Percentiles rank a stretch among this genome's conserved stretches.
These are phyloP conservation scores for Reticulascus tulasneorum DNA, from an alignment of 2,329 filamentous ascomycete genomes.

Conservation along the genomic window DNA sequence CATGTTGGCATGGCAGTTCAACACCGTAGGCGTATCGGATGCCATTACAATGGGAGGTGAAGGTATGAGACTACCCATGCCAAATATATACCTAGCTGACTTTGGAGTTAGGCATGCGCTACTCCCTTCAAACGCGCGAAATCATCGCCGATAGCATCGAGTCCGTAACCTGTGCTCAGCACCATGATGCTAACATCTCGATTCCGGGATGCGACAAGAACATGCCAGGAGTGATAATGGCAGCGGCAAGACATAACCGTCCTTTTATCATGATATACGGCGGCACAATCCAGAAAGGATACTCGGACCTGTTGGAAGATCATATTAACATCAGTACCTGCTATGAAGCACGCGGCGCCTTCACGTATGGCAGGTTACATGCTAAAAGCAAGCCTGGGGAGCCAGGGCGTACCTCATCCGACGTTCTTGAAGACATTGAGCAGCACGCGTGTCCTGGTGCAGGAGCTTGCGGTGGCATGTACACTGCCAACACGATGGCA, in stretches of 20 bases:
- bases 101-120: constrained; percentile 71
- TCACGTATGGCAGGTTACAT: constrained; percentile 71
- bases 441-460: constrained; percentile 62
- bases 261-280: constrained; percentile 96
- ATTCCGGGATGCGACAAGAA: constrained; percentile 97
- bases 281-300: constrained; percentile 85
- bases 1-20: constrained; percentile 94
- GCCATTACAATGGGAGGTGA: constrained; percentile 95
- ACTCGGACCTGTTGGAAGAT: constrained; percentile 69
- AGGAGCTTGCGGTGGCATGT: constrained; percentile 82
- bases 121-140: constrained; percentile 84
- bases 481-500: constrained; percentile 91
- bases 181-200: constrained; percentile 88
- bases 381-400: constrained; percentile 60
- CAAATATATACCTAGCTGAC: constrained; percentile 5
- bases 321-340: constrained; percentile 85
- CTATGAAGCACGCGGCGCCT: constrained; percentile 83
- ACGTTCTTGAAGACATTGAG: constrained; percentile 83
- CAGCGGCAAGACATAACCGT: constrained; percentile 83
- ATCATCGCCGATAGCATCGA: constrained; percentile 94
- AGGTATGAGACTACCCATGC: constrained; percentile 44
- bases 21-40: constrained; percentile 83
- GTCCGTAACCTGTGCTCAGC: constrained; percentile 86
- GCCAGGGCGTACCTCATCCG: constrained; percentile 63
- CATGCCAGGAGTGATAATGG: constrained; percentile 92